Conservation (phyloP, 2,329 filamentous ascomycete species). For the Dryadomyces quercus-mongolicae region DNA sequence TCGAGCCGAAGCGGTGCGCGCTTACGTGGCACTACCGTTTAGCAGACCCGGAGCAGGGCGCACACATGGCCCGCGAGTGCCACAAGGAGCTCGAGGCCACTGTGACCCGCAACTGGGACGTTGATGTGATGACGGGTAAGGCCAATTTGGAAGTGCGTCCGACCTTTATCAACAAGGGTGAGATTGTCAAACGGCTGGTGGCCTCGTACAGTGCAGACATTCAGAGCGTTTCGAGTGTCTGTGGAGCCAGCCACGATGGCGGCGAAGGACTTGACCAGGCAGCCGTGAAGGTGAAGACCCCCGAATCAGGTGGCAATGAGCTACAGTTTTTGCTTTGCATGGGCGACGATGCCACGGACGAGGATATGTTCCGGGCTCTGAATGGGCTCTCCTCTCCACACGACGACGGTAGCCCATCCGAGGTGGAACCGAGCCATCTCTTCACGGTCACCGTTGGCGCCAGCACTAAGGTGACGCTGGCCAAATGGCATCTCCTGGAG, state of each 20-base stretch:
- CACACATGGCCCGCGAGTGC: constrained; percentile 69
- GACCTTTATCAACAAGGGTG: constrained; percentile 94
- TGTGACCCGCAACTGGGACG: constrained; percentile 69
- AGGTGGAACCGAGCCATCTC: constrained; percentile 51
- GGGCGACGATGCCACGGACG: constrained; percentile 94
- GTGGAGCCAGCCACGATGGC: constrained; percentile 7
- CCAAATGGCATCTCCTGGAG: constrained; percentile 81
- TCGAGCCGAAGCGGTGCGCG: constrained; percentile 88
- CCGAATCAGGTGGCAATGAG: constrained; percentile 25
- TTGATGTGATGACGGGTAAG: constrained; percentile 95
- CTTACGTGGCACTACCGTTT: constrained; percentile 96
- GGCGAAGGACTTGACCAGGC: neutral
- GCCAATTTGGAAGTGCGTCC: constrained; percentile 96
- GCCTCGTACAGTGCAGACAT: constrained; percentile 50
- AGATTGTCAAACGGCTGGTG: constrained; percentile 79
- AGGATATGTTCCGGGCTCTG: constrained; percentile 88
- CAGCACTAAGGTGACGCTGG: constrained; percentile 82
- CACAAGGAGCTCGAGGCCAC: constrained; percentile 69
- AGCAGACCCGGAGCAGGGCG: constrained; percentile 74
- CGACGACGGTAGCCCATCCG: constrained; percentile 28
- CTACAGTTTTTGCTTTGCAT: constrained; percentile 83
- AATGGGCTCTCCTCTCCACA: constrained; percentile 35
- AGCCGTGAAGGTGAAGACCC: neutral
- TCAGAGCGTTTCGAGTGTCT: constrained; percentile 15
- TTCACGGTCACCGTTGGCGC: constrained; percentile 89